Evolutionary conservation across 2,329 filamentous ascomycete genomes (phyloP).

Genomic region (Ceratocystis lukuohia): DNA sequence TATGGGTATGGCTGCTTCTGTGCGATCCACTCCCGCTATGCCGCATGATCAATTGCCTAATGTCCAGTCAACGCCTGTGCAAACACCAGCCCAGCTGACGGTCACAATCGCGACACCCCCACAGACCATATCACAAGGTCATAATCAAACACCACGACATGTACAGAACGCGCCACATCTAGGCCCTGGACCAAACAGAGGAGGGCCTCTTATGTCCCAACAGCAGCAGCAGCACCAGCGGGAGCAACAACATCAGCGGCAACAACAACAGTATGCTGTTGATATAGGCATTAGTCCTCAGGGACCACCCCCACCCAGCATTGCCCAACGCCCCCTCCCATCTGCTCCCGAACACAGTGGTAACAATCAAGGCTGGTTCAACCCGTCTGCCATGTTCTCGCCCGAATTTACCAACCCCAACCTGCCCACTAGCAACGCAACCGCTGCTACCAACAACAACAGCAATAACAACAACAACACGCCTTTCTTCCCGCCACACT

Average conservation of each 20-base stretch:
- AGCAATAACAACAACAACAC: constrained; percentile 17
- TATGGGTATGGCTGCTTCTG: constrained; percentile 8
- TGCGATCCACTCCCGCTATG: constrained; percentile 14
- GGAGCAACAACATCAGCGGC: constrained; percentile 11
- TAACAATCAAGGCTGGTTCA: constrained; percentile 13
- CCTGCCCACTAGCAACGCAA: constrained; percentile 6
- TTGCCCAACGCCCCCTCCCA: constrained; percentile 26
- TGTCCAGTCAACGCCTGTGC: constrained; percentile 13
- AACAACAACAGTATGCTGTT: constrained; percentile 9
- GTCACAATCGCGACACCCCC: constrained; percentile 22
- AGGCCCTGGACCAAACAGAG: constrained; percentile 10
- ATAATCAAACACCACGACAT: constrained; percentile 16
- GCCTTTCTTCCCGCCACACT: constrained; percentile 27
- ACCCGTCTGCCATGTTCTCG: constrained; percentile 18
- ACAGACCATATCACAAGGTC: constrained; percentile 7
- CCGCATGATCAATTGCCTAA: constrained; percentile 9
- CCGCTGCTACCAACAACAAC: constrained; percentile 6
- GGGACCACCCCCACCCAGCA: constrained; percentile 25
- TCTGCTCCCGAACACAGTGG: constrained; percentile 16
- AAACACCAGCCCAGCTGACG: constrained; percentile 23
- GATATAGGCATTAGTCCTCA: neutral
- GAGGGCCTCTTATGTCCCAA: constrained; percentile 5
- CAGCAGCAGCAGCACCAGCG: constrained; percentile 17
- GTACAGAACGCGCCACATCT: constrained; percentile 9
- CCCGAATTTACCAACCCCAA: constrained; percentile 9